Base-by-base conservation (phyloP, 257 asterid genomes). In the Scutellaria baicalensis region DNA sequence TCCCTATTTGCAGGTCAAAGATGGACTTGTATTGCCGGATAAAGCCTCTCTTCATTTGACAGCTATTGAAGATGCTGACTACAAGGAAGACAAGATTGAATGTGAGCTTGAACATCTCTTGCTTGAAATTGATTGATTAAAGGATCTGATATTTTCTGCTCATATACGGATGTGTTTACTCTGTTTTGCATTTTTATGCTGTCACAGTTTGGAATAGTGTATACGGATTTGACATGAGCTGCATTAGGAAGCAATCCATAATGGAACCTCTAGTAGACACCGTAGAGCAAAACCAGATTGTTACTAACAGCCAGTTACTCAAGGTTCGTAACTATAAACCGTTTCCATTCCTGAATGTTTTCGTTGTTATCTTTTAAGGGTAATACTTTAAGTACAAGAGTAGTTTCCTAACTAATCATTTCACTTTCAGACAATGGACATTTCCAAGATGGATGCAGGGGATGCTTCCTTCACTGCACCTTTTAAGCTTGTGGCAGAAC, bases 21-120 rank as follows among this genome's bases (percentile, higher is more conserved):
- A 80, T 71, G 98, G 98, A 58, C 78, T 93, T 49, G 87, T 93
- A 42, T 79, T 93, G 78, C 98, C 98, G 1, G 98, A 93, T 77
- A 87, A 83, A 83, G 95, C 96, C 68, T 85, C 97, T 69, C 94
- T 93, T 64, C 76, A 74, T 77, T 78, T 93, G 81, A 93, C 97
- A 16, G 98, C 98, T 31, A 93, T 93, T 73, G 98, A 93, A 83
- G 98, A 93, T 85, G 96, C 96, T 47, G 98, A 93, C 44, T 93
- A 93, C 89, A 93, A 93, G 83, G 97, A 88, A 77, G 97, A 93
- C 75, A 93, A 93, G 80, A 90, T 93, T 57, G 97, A 93, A 79
- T 93, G 98, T 88, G 79, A 87, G 94, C 74, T 77, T 54, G 45
- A 69, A 66, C 56, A 16, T 62, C 70, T 61, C 9, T 48, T 63